Evolutionary conservation across 2,329 filamentous ascomycete genomes (phyloP), one percentile per base, ranked within the genome.

Genomic region (Cercospora berteroae): DNA sequence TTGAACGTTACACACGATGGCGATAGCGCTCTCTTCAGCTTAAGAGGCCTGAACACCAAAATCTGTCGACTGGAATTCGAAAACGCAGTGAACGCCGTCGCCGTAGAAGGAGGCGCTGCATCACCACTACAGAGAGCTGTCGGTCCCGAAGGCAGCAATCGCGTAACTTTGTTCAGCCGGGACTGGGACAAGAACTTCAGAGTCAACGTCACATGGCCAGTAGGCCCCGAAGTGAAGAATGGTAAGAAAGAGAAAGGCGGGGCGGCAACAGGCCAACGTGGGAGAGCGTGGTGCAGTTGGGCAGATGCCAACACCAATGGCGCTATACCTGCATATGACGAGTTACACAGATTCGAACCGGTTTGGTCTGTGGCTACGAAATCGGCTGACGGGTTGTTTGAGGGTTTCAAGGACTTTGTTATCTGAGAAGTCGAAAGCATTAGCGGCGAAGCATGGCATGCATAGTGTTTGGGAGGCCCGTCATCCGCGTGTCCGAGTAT

Each of bases 291-390:
- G 16, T 98, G 95, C 79, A 82, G 91, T 33, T 98, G 94, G 93
- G 93, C 90, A 74, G 95, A 99, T 80, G 89, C 87, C 55, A 97
- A 97, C 75, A 81, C 82, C 39, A 79, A 80, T 2, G 89, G 87
- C 3, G 84, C 84, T 1, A 93, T 98, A 58, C 94, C 94, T 0
- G 94, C 94, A 0, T 86, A 94, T 61, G 90, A 95, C 73, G 94
- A 98, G 80, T 83, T 92, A 59, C 82, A 86, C 72, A 86, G 89
- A 77, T 97, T 89, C 79, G 85, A 89, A 72, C 95, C 95, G 0
- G 81, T 83, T 4, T 99, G 95, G 95, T 88, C 88, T 6, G 89
- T 89, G 9, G 83, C 93, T 29, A 89, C 88, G 4, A 97, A 97
- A 81, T 80, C 87, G 70, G 84, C 84, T 27, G 90, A 93, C 80